Evolutionary conservation across 2,329 filamentous ascomycete genomes (phyloP).

Genomic region (Pseudohalonectria lignicola): DNA sequence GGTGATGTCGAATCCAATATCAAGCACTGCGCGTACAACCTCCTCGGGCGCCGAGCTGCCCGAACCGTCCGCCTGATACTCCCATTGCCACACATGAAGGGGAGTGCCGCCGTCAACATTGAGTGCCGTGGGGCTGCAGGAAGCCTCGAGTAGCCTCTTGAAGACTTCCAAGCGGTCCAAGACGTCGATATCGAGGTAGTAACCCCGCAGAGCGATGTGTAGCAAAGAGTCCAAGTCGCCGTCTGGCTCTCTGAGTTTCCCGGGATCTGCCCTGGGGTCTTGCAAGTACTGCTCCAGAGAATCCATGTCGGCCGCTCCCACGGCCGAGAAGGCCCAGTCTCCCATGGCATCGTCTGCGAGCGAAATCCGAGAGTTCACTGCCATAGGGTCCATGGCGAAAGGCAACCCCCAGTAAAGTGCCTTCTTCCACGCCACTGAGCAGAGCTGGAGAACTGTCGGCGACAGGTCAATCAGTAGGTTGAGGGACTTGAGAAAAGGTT

Average conservation of each 20-base stretch:
- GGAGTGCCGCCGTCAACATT: not conserved
- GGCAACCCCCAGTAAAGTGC: not conserved
- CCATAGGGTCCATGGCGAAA: not conserved
- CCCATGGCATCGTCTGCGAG: not conserved
- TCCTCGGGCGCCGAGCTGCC: not conserved
- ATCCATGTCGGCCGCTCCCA: not conserved
- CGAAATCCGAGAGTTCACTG: not conserved
- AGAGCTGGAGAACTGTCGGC: not conserved
- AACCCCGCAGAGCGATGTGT: not conserved
- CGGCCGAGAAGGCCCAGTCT: not conserved
- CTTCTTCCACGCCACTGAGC: not conserved
- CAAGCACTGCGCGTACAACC: not conserved
- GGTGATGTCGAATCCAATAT: not conserved
- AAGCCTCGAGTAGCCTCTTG: not conserved
- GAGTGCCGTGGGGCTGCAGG: not conserved
- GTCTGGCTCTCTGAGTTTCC: not conserved
- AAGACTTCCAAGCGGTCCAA: not conserved
- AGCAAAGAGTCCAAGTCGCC: not conserved
- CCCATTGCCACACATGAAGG: not conserved
- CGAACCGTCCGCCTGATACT: not conserved
- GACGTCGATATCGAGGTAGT: not conserved
- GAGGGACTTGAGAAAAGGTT: not conserved
- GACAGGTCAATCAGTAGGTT: not conserved
- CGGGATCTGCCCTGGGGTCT: not conserved
- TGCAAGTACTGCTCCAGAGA: not conserved